A percentile compares a stretch with the other conserved stretches of the same genome.
These are phyloP conservation scores for Lactifluus volemus DNA, from an alignment of 768 basidiomycete genomes.

Conservation along the genomic window DNA sequence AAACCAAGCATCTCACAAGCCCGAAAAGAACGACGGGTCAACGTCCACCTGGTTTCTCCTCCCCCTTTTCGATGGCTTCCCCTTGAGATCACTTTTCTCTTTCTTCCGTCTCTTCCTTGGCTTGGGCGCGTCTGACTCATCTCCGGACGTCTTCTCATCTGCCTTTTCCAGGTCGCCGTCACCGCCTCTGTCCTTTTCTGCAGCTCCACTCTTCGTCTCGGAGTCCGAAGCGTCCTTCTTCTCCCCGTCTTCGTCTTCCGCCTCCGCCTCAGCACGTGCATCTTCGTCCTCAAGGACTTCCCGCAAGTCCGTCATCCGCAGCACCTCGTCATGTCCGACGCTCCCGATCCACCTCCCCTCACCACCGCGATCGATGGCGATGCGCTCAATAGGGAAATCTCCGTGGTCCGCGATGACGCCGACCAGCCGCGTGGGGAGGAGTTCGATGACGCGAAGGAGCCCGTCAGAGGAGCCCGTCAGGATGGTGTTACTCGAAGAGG, in stretches of 20 bases:
- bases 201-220: slow-evolving; percentile 17
- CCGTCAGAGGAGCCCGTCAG: slow-evolving; percentile 91
- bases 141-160: slow-evolving; percentile 13
- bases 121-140: slow-evolving; percentile 26
- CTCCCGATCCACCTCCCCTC: slow-evolving; percentile 85
- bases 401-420: slow-evolving; percentile 90
- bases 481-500: slow-evolving; percentile 60
- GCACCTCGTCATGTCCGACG: slow-evolving; percentile 79
- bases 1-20: slow-evolving; percentile 31
- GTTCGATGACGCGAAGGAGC: slow-evolving; percentile 74
- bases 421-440: slow-evolving; percentile 82
- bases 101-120: slow-evolving; percentile 50
- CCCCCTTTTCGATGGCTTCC: slow-evolving; percentile 47
- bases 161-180: slow-evolving; percentile 8
- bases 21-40: slow-evolving; percentile 59
- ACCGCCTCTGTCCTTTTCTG: slow-evolving; percentile 13
- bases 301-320: slow-evolving; percentile 79
- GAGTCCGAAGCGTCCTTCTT: slow-evolving; percentile 22
- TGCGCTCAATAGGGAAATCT: slow-evolving; percentile 85
- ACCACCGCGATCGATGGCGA: slow-evolving; percentile 51
- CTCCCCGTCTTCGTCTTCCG: slow-evolving; percentile 3
- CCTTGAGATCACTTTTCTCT: slow-evolving; percentile 38
- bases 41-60: slow-evolving; percentile 48
- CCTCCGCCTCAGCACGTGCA: slow-evolving; percentile 26
- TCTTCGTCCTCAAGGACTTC: slow-evolving; percentile 60